Evolutionary conservation across 306 rosid species (phyloP).

Genomic region (Medicago arabica): DNA sequence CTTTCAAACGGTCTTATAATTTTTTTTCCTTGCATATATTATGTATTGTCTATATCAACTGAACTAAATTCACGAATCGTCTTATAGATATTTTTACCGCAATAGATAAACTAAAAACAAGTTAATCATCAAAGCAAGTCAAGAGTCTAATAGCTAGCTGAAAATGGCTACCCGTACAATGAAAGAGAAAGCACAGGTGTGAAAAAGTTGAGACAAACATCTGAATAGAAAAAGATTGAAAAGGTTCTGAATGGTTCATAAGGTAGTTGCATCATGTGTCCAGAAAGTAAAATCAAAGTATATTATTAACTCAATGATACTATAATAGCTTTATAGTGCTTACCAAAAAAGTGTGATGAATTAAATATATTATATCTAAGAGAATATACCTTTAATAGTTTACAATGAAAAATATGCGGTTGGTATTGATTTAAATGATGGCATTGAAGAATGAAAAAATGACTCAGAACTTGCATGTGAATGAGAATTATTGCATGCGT

Average conservation of each 20-base stretch:
- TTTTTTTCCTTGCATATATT: too few relatives aligned
- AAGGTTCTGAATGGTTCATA: neutral
- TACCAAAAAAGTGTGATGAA: neutral
- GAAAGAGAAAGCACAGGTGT: neutral
- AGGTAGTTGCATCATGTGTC: constrained; percentile 11
- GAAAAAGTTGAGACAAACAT: constrained; percentile 6
- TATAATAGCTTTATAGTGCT: constrained; percentile 1
- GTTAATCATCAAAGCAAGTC: too few relatives aligned
- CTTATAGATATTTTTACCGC: too few relatives aligned
- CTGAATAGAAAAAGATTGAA: neutral
- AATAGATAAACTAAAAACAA: too few relatives aligned
- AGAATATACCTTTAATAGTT: constrained; percentile 34
- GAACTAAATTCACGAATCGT: too few relatives aligned
- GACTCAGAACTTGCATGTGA: constrained; percentile 54
- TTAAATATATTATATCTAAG: neutral
- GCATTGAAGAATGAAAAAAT: constrained; percentile 46
- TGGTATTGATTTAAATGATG: constrained; percentile 49
- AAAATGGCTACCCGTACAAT: neutral
- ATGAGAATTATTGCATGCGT: constrained; percentile 55
- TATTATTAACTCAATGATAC: neutral
- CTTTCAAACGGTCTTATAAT: too few relatives aligned
- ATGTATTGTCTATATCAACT: too few relatives aligned
- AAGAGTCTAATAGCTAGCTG: neutral
- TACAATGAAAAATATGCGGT: constrained; percentile 31
- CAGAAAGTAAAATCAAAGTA: neutral